phyloP scores from a whole-genome alignment of 1,284 basidiomycete genomes.

The Polyporus tsugae region DNA sequence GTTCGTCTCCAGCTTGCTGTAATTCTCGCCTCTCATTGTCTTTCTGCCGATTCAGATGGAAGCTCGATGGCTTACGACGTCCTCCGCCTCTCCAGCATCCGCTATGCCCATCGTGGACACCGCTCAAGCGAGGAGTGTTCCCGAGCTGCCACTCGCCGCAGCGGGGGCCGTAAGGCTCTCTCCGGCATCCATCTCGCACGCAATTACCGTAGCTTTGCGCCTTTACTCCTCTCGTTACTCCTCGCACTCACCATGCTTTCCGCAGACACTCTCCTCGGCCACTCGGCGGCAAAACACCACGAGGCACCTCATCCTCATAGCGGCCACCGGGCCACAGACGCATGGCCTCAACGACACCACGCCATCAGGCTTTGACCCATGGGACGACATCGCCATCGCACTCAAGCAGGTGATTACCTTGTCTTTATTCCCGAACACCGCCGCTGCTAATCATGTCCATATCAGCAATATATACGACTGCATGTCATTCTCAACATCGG shows the following conservation, averaged over 20 bases:
- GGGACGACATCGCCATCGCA: constrained; percentile 44
- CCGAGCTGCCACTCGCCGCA: constrained; percentile 31
- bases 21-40: constrained; percentile 23
- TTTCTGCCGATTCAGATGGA: constrained; percentile 44
- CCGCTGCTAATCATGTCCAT: constrained; percentile 20
- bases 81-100: constrained; percentile 28
- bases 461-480: constrained; percentile 61
- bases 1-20: constrained; percentile 38
- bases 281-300: constrained; percentile 47
- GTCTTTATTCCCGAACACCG: neutral
- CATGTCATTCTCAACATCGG: constrained; percentile 63
- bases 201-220: constrained; percentile 31
- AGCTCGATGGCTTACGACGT: constrained; percentile 49
- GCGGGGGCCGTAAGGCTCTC: constrained; percentile 28
- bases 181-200: constrained; percentile 29
- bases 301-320: constrained; percentile 65
- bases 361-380: constrained; percentile 34
- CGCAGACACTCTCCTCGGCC: constrained; percentile 50
- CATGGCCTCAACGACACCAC: constrained; percentile 27
- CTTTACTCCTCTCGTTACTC: neutral
- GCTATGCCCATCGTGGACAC: constrained; percentile 27
- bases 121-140: constrained; percentile 29
- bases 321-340: constrained; percentile 41
- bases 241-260: constrained; percentile 8
- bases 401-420: constrained; percentile 52